Base-by-base conservation (phyloP, 495 filamentous ascomycete species). In the Halenospora varia region DNA sequence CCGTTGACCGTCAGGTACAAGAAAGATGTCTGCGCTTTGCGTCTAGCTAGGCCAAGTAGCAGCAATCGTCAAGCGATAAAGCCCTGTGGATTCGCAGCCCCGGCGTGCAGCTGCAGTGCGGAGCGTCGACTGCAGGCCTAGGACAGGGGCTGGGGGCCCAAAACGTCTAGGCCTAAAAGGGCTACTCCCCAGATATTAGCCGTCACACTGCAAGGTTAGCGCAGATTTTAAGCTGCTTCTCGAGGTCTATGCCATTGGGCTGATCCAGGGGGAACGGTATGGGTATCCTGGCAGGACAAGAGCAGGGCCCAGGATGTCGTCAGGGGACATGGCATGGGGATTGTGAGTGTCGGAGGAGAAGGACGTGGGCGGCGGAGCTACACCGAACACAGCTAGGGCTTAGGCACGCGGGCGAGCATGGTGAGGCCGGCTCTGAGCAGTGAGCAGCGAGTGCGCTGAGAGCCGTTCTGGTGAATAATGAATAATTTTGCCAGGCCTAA, bases 161-260 rank as follows among this genome's bases (percentile, higher is more conserved):
- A 40, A 9, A n/a, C 9, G 9, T 40, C 57, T 59, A 59, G 44
- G 8, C 57, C 46, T 10, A 15, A 48, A 53, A 0, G 25, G 42
- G 57, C 49, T 54, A 59, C n/a, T 47, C 56, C 57, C 57, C 57
- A 60, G 52, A 55, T 55, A 50, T 59, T 60, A 60, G 51, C 57
- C 57, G 45, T 55, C 55, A 55, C 51, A 23, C 44, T 25, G 48
- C 57, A 60, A 39, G 57, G 57, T 50, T 42, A 50, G 48, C 45
- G 57, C 57, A 60, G 50, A n/a, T n/a, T n/a, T n/a, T n/a, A n/a
- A n/a, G n/a, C n/a, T n/a, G n/a, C n/a, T n/a, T n/a, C n/a, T n/a
- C n/a, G n/a, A n/a, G n/a, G n/a, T n/a, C n/a, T n/a, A n/a, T n/a
- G n/a, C n/a, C n/a, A 48, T 48, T 54, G 57, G 44, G 40, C 50